Percentiles rank a stretch among this genome's conserved stretches.
Evolutionary conservation across 208 protist genomes (phyloP).

Genomic region (Leishmania braziliensis): DNA sequence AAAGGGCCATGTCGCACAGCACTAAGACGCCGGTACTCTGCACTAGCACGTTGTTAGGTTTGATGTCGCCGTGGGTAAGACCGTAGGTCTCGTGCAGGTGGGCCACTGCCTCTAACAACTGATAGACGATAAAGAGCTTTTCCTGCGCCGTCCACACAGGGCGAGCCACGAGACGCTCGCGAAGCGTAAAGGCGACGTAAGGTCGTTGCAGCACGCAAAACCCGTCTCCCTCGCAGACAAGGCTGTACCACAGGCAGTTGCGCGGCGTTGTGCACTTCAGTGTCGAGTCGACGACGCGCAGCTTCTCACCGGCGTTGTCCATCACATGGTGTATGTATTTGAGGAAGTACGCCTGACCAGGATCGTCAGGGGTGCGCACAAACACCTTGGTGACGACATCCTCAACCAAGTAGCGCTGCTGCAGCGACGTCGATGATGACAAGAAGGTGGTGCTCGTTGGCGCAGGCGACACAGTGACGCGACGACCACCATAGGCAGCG

Average conservation of each 20-base stretch:
- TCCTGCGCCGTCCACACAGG: conserved; percentile 50
- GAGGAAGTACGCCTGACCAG: conserved; percentile 45
- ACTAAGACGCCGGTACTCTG: conserved; percentile 73
- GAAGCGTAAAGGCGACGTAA: conserved; percentile 74
- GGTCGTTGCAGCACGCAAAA: conserved; percentile 76
- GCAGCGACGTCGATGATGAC: not conserved
- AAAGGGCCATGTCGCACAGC: conserved; percentile 84
- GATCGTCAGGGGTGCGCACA: conserved; percentile 45
- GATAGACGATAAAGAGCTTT: conserved; percentile 69
- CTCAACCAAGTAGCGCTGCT: conserved; percentile 14
- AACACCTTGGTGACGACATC: conserved; percentile 84
- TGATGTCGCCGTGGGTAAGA: conserved; percentile 88
- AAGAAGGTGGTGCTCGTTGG: not conserved
- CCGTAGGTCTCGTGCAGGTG: conserved; percentile 81
- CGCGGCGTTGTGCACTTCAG: conserved; percentile 10
- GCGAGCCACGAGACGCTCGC: conserved; percentile 70
- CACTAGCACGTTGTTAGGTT: conserved; percentile 87
- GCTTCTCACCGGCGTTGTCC: conserved; percentile 36
- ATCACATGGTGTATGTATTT: conserved; percentile 39
- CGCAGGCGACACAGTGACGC: not conserved
- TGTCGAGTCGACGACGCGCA: conserved; percentile 39
- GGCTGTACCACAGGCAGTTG: conserved; percentile 32
- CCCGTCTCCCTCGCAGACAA: conserved; percentile 27
- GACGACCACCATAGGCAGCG: not conserved
- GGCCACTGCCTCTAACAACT: conserved; percentile 68